Percentiles rank a stretch among this genome's conserved stretches.
These are phyloP conservation scores for Panicum hallii DNA, from an alignment of 202 grass and related monocot species.

Conservation along the genomic window DNA sequence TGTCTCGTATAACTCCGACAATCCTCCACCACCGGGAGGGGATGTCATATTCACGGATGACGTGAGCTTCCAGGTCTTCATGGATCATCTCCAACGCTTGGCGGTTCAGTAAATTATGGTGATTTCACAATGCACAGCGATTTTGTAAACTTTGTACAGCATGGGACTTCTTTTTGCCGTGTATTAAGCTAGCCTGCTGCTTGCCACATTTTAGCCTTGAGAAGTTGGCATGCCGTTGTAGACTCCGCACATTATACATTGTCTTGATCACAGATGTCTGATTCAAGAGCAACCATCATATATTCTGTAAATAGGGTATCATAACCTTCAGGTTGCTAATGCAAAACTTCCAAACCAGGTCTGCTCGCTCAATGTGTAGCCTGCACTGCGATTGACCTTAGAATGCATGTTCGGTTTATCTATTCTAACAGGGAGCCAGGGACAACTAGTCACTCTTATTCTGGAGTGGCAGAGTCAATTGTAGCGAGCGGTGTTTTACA, in stretches of 20 bases:
- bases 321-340: background rate
- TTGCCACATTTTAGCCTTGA: conserved; percentile 1
- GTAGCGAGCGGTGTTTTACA: too few relatives aligned
- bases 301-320: conserved; percentile 22
- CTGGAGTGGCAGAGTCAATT: background rate
- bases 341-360: background rate
- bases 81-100: conserved; percentile 90
- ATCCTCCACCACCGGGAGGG: conserved; percentile 68
- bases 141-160: conserved; percentile 51
- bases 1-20: conserved; percentile 73
- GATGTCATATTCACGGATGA: conserved; percentile 95
- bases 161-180: background rate
- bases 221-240: background rate
- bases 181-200: background rate
- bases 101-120: conserved; percentile 64
- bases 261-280: background rate
- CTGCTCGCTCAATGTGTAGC: background rate
- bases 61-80: conserved; percentile 88
- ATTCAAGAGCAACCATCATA: conserved; percentile 16
- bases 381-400: background rate
- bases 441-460: background rate
- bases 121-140: conserved; percentile 16
- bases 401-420: background rate
- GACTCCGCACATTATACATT: conserved; percentile 12
- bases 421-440: background rate